Evolutionary conservation across 2,329 filamentous ascomycete species (phyloP).

Genomic region (Pyricularia pennisetigena): DNA sequence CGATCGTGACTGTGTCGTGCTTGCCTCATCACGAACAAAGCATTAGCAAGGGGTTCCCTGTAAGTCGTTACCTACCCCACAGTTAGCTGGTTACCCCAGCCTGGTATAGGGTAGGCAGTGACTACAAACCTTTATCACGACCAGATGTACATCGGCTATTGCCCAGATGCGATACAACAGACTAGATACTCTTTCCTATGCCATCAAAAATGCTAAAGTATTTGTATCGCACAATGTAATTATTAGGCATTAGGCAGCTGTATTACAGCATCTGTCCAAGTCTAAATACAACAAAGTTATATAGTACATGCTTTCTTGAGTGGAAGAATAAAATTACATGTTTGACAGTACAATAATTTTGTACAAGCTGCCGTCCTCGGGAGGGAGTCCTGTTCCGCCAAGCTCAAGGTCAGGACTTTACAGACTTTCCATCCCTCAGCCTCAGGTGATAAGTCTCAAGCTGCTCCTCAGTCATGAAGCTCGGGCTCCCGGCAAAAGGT

Average conservation of each 20-base stretch:
- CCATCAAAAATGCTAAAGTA: neutral
- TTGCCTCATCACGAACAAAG: neutral
- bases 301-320: neutral
- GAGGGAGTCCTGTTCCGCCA: neutral
- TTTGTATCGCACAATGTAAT: neutral
- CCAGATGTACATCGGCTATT: neutral
- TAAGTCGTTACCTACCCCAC: neutral
- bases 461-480: constrained; percentile 50
- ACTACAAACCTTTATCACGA: no score
- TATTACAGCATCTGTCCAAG: neutral
- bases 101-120: neutral
- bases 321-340: neutral
- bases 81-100: neutral
- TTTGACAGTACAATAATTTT: neutral
- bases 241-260: neutral
- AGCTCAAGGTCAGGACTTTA: neutral
- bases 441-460: constrained; percentile 35
- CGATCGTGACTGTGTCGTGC: neutral
- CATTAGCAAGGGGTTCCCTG: neutral
- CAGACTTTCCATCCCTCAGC: constrained; percentile 4
- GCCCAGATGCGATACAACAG: no score
- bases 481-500: constrained; percentile 69
- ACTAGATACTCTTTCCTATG: no score
- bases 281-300: neutral
- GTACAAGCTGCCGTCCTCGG: neutral